Conservation (phyloP, 1,284 basidiomycete genomes). For the Amylostereum areolatum region DNA sequence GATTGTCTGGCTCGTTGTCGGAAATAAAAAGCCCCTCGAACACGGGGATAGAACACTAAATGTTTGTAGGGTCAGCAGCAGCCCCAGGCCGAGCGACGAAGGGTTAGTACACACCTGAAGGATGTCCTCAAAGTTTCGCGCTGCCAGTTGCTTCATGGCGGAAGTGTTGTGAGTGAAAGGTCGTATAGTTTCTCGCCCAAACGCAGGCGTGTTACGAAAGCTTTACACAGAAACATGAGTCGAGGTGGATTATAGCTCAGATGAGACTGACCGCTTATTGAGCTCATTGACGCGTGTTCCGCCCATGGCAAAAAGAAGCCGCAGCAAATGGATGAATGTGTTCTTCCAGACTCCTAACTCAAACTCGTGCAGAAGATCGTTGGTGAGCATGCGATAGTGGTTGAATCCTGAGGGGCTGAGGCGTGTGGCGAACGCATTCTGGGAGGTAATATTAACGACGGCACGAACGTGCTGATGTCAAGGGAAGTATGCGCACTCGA, state of each 20-base stretch:
- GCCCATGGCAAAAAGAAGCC: slow-evolving; percentile 13
- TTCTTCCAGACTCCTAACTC: slow-evolving; percentile 22
- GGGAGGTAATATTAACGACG: too few relatives aligned
- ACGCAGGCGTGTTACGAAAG: background rate
- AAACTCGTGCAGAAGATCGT: slow-evolving; percentile 19
- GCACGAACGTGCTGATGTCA: too few relatives aligned
- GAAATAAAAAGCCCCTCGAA: too few relatives aligned
- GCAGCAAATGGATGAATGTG: slow-evolving; percentile 18
- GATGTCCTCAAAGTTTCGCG: slow-evolving; percentile 27
- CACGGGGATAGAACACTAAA: too few relatives aligned
- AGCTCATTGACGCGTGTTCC: slow-evolving; percentile 5
- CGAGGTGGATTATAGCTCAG: too few relatives aligned
- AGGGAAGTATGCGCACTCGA: too few relatives aligned
- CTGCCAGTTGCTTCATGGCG: slow-evolving; percentile 26
- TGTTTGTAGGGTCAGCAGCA: too few relatives aligned
- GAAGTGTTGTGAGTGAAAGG: slow-evolving; percentile 22
- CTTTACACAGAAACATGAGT: too few relatives aligned
- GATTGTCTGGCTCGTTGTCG: too few relatives aligned
- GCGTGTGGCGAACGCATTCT: slow-evolving; percentile 3
- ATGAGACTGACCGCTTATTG: background rate
- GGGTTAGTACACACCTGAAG: slow-evolving; percentile 22
- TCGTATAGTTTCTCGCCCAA: slow-evolving; percentile 18
- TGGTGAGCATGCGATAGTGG: slow-evolving; percentile 11
- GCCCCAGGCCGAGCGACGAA: too few relatives aligned
- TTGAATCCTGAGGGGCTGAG: slow-evolving; percentile 7